Evolutionary conservation across 2,329 filamentous ascomycete genomes (phyloP).

Genomic region (Periglandula ipomoeae): DNA sequence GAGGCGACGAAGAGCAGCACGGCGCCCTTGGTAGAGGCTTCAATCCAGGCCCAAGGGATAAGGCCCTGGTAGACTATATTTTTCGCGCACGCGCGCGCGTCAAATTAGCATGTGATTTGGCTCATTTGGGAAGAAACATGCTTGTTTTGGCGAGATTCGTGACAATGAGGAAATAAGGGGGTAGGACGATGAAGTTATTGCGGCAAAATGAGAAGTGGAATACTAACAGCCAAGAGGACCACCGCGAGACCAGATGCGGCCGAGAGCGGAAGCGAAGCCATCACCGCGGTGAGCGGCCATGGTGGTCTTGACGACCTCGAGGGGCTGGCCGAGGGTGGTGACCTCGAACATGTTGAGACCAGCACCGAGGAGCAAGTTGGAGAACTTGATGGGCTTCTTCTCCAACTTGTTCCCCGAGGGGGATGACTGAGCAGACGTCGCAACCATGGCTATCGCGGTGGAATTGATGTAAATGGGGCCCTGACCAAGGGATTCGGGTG

Average conservation of each 20-base stretch:
- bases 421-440: slow-evolving; percentile 44
- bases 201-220: slow-evolving; percentile 5
- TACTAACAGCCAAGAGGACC: slow-evolving; percentile 86
- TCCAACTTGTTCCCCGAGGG: slow-evolving; percentile 52
- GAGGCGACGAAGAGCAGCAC: slow-evolving; percentile 98
- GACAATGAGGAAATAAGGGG: neutral
- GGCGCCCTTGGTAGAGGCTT: slow-evolving; percentile 98
- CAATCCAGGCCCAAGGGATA: slow-evolving; percentile 99
- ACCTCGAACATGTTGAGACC: slow-evolving; percentile 95
- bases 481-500: slow-evolving; percentile 97
- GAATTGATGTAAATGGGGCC: slow-evolving; percentile 55
- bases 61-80: slow-evolving; percentile 99
- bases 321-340: slow-evolving; percentile 60
- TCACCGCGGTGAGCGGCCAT: slow-evolving; percentile 96
- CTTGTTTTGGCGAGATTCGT: neutral
- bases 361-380: slow-evolving; percentile 89
- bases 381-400: slow-evolving; percentile 99
- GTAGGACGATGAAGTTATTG: no score
- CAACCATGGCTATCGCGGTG: slow-evolving; percentile 52
- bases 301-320: slow-evolving; percentile 99
- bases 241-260: slow-evolving; percentile 87
- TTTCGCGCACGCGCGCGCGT: slow-evolving; percentile 10
- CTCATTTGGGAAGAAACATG: neutral
- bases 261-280: slow-evolving; percentile 71
- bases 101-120: slow-evolving; percentile 8